phyloP scores from a whole-genome alignment of 306 rosid species.

The Castanea mollissima region DNA sequence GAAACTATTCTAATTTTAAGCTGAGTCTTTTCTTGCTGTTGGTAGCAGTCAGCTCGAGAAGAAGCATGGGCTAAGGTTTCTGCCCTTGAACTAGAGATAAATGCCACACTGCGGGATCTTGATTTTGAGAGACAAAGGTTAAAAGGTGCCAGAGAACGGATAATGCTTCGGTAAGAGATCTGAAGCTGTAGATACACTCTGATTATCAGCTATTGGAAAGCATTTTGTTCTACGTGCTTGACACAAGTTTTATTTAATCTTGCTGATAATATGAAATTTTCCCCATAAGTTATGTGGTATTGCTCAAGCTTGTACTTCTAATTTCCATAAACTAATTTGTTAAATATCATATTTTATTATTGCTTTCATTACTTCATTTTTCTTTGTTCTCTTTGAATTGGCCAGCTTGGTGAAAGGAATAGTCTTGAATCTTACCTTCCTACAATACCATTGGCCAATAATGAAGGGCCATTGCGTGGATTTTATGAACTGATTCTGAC shows the following conservation, averaged over 20 bases:
- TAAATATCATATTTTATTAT: background rate
- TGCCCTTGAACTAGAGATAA: constrained; percentile 86
- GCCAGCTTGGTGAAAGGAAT: too few relatives aligned
- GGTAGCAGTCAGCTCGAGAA: constrained; percentile 99
- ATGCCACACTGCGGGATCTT: constrained; percentile 80
- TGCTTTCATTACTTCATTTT: too few relatives aligned
- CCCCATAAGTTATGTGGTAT: background rate
- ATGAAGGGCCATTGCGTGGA: background rate
- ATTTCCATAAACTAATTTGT: background rate
- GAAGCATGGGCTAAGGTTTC: constrained; percentile 99
- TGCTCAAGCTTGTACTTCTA: background rate
- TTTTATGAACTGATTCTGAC: background rate
- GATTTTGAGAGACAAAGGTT: constrained; percentile 81
- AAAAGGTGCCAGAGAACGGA: constrained; percentile 89
- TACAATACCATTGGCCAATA: background rate
- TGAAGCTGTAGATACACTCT: constrained; percentile 4
- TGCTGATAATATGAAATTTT: background rate
- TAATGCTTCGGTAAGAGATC: constrained; percentile 79
- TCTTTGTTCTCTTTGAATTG: too few relatives aligned
- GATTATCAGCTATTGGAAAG: background rate
- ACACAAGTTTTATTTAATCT: background rate
- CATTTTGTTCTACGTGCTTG: background rate
- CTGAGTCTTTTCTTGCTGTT: constrained; percentile 51
- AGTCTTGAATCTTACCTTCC: too few relatives aligned
- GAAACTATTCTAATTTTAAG: constrained; percentile 25